phyloP scores from a whole-genome alignment of 257 asterid genomes.

The Echium plantagineum region DNA sequence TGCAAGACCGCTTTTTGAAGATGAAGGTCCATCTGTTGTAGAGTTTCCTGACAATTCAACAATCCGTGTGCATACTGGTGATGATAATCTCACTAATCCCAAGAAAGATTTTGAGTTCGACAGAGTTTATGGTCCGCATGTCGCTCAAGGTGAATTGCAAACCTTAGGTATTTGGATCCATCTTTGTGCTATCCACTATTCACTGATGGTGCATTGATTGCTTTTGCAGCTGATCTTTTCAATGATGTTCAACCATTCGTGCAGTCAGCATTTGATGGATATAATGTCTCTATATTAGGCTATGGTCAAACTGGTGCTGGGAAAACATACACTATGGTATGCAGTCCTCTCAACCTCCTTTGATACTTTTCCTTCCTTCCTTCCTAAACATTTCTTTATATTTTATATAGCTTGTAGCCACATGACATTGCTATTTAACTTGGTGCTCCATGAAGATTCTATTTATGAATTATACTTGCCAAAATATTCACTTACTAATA shows the following conservation, averaged over 20 bases:
- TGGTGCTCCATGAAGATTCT: not conserved
- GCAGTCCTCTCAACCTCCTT: slow-evolving; percentile 24
- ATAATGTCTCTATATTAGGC: slow-evolving; percentile 74
- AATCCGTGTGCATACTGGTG: slow-evolving; percentile 66
- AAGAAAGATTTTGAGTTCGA: slow-evolving; percentile 98
- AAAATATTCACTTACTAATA: not conserved
- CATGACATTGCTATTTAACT: too few species aligned
- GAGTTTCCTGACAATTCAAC: slow-evolving; percentile 87
- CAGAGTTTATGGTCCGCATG: slow-evolving; percentile 96
- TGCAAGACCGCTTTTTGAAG: slow-evolving; percentile 88
- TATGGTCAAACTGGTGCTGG: slow-evolving; percentile 88
- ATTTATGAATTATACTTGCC: not conserved
- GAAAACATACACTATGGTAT: slow-evolving; percentile 90
- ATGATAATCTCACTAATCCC: slow-evolving; percentile 63
- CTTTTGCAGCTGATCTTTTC: slow-evolving; percentile 78
- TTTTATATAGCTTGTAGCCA: not conserved
- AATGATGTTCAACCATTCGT: slow-evolving; percentile 90
- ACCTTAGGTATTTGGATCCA: slow-evolving; percentile 9
- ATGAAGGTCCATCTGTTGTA: slow-evolving; percentile 72
- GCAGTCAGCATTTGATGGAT: slow-evolving; percentile 99
- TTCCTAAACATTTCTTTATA: not conserved
- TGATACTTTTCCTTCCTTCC: slow-evolving; percentile 1
- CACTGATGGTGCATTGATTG: slow-evolving; percentile 17
- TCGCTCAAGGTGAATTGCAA: slow-evolving; percentile 69
- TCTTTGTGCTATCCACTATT: slow-evolving; percentile 7